Conservation (phyloP, 2,329 filamentous ascomycete species). For the Saccharata proteae region DNA sequence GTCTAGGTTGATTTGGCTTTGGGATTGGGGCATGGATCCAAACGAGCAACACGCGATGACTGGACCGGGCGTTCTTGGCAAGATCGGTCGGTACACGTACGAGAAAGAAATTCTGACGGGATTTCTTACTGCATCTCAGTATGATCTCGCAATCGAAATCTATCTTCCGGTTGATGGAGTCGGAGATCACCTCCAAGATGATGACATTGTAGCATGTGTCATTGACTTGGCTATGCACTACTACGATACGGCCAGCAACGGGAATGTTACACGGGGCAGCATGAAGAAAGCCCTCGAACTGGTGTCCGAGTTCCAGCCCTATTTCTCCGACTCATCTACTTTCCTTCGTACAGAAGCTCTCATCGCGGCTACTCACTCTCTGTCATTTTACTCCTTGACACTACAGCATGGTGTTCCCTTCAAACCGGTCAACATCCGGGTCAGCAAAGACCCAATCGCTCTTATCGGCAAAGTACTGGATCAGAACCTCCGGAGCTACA, state of each 20-base stretch:
- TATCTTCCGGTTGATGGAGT: slow-evolving; percentile 47
- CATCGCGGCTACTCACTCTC: slow-evolving; percentile 58
- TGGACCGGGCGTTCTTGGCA: slow-evolving; percentile 42
- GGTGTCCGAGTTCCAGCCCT: slow-evolving; percentile 51
- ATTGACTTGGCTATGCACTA: slow-evolving; percentile 49
- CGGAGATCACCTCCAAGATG: slow-evolving; percentile 37
- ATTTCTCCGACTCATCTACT: slow-evolving; percentile 41
- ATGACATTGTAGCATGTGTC: slow-evolving; percentile 49
- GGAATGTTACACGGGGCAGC: slow-evolving; percentile 62
- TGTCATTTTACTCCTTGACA: slow-evolving; percentile 66
- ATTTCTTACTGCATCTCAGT: slow-evolving; percentile 31
- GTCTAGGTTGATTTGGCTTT: slow-evolving; percentile 59
- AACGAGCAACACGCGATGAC: slow-evolving; percentile 22
- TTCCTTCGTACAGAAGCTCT: slow-evolving; percentile 50
- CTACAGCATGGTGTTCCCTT: slow-evolving; percentile 73
- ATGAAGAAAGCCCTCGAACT: slow-evolving; percentile 68
- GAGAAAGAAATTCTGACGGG: slow-evolving; percentile 62
- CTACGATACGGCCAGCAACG: slow-evolving; percentile 75
- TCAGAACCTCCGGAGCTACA: slow-evolving; percentile 64
- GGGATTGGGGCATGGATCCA: slow-evolving; percentile 52
- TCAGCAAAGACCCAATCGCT: slow-evolving; percentile 61
- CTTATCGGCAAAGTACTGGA: slow-evolving; percentile 63
- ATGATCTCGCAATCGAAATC: slow-evolving; percentile 42
- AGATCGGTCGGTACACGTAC: slow-evolving; percentile 47
- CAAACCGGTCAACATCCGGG: slow-evolving; percentile 64